Evolutionary conservation across 805 yeast genomes (phyloP).

Genomic region (Candida oleophila): DNA sequence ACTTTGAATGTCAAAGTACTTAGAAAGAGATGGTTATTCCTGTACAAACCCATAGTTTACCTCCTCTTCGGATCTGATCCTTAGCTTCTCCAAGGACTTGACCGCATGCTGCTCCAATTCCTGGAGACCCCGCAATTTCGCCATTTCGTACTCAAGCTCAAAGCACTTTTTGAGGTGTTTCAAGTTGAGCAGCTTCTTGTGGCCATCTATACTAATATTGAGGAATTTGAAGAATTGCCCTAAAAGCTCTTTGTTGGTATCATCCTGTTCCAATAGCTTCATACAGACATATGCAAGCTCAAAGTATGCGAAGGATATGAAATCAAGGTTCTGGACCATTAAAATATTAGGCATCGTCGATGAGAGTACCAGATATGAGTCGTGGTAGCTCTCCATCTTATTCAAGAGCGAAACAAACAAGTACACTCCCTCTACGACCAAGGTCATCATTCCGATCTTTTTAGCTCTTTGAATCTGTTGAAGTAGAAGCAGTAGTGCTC

Average conservation of each 20-base stretch:
- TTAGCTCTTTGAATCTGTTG: constrained; percentile 51
- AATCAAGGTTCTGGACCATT: constrained; percentile 36
- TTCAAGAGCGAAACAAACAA: constrained; percentile 46
- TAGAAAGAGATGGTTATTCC: neutral
- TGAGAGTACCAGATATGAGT: constrained; percentile 41
- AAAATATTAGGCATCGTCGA: constrained; percentile 45
- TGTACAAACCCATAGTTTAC: constrained; percentile 19
- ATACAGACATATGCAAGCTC: constrained; percentile 28
- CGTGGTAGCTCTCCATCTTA: constrained; percentile 39
- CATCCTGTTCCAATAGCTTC: constrained; percentile 7
- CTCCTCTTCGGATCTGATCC: constrained; percentile 28
- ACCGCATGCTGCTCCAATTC: constrained; percentile 32
- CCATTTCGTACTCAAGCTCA: constrained; percentile 37
- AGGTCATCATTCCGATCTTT: constrained; percentile 42
- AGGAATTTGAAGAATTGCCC: constrained; percentile 36
- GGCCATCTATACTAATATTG: constrained; percentile 45
- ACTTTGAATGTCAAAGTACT: neutral
- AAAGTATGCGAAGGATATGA: constrained; percentile 34
- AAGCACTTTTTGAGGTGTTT: constrained; percentile 40
- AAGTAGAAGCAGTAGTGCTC: constrained; percentile 50
- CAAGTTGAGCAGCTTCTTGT: constrained; percentile 36
- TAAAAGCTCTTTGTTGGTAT: constrained; percentile 12
- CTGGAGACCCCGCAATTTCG: constrained; percentile 18
- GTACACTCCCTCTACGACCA: constrained; percentile 47
- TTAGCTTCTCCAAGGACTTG: constrained; percentile 25